A percentile compares a stretch with the other conserved stretches of the same genome.
Conservation (phyloP, 1,139 yeast genomes). For the Debaryomyces coudertii region DNA sequence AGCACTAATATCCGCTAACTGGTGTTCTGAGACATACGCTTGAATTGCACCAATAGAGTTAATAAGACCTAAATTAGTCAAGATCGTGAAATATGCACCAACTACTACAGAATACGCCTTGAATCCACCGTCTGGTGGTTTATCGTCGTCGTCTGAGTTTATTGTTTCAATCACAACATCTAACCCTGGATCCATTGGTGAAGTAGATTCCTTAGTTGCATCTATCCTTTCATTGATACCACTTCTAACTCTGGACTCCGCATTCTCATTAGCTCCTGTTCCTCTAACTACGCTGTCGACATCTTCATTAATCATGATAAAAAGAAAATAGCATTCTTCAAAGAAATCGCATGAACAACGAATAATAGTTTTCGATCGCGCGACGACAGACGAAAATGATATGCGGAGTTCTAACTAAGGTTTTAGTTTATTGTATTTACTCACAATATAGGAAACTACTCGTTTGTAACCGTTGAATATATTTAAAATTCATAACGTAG, state of each 20-base stretch:
- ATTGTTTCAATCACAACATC: neutral
- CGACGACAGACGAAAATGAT: too few species aligned
- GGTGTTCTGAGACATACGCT: slow-evolving; percentile 58
- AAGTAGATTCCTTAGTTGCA: neutral
- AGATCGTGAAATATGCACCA: slow-evolving; percentile 63
- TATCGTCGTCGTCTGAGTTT: neutral
- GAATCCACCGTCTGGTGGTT: slow-evolving; percentile 63
- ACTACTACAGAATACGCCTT: slow-evolving; percentile 62
- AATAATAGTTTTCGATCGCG: too few species aligned
- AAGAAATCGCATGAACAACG: too few species aligned
- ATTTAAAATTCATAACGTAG: too few species aligned
- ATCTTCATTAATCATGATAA: too few species aligned
- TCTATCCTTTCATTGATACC: neutral
- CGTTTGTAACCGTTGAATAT: too few species aligned
- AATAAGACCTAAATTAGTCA: slow-evolving; percentile 61
- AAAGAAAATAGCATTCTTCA: too few species aligned
- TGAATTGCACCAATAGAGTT: slow-evolving; percentile 70
- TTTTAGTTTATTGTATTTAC: too few species aligned
- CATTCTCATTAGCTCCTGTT: neutral
- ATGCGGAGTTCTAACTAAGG: too few species aligned
- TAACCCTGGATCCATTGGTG: neutral
- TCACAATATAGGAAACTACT: too few species aligned
- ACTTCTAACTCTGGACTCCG: neutral
- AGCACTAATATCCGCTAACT: slow-evolving; percentile 45
- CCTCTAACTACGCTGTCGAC: too few species aligned